Conservation (phyloP, 2,329 filamentous ascomycete species). For the Fusarium nelsonii region DNA sequence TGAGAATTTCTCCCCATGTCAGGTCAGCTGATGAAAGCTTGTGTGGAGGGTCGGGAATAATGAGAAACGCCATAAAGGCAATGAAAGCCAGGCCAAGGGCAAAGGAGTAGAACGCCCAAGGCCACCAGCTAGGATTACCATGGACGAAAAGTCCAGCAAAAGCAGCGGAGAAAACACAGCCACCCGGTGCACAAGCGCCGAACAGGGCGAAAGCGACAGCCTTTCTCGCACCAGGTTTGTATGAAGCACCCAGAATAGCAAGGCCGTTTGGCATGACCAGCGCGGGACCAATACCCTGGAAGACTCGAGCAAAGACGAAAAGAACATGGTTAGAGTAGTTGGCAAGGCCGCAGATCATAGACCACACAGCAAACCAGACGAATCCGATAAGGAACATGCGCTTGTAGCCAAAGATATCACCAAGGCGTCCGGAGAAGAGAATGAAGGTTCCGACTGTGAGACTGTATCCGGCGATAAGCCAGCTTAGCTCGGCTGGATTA, state of each 20-base stretch:
- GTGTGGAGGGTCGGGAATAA: constrained; percentile 52
- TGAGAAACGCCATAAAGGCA: constrained; percentile 49
- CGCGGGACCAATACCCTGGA: constrained; percentile 73
- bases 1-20: constrained; percentile 38
- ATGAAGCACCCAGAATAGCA: constrained; percentile 70
- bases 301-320: constrained; percentile 64
- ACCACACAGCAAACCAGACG: constrained; percentile 67
- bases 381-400: constrained; percentile 66
- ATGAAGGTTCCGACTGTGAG: constrained; percentile 69
- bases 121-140: constrained; percentile 58
- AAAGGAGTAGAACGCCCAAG: constrained; percentile 61
- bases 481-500: constrained; percentile 50
- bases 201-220: constrained; percentile 69
- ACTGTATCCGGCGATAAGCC: constrained; percentile 69
- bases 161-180: constrained; percentile 58
- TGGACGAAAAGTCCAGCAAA: constrained; percentile 57
- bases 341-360: constrained; percentile 60
- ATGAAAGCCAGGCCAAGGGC: constrained; percentile 53
- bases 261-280: constrained; percentile 73
- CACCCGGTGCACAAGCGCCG: constrained; percentile 60
- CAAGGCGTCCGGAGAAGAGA: constrained; percentile 67
- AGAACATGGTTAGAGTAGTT: constrained; percentile 57
- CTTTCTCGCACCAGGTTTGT: constrained; percentile 68
- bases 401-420: constrained; percentile 70
- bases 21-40: constrained; percentile 28